Percentiles rank a stretch among this genome's conserved stretches.
Conservation (phyloP, 2,329 filamentous ascomycete genomes). For the Botrytis cinerea region DNA sequence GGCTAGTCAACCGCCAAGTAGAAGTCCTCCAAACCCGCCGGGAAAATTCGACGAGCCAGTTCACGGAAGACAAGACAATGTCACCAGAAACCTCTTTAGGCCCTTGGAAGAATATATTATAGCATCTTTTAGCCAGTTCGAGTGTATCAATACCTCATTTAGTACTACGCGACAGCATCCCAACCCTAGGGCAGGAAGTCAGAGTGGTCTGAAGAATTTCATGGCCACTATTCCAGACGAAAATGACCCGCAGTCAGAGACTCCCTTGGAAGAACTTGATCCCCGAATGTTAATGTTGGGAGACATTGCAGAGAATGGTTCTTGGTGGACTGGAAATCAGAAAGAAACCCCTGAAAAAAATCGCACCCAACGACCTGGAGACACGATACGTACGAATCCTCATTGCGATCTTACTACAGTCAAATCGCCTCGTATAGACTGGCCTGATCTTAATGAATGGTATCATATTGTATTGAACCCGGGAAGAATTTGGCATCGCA, state of each 20-base stretch:
- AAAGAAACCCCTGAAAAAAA: constrained; percentile 43
- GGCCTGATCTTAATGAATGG: constrained; percentile 71
- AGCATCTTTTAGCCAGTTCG: constrained; percentile 65
- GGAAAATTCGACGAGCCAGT: constrained; percentile 15
- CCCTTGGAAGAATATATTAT: constrained; percentile 77
- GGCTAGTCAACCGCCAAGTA: constrained; percentile 10
- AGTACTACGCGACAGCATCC: constrained; percentile 50
- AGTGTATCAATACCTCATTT: constrained; percentile 79
- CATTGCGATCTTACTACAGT: constrained; percentile 50
- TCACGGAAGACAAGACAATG: constrained; percentile 43
- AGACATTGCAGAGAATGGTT: constrained; percentile 77
- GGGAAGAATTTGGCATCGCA: constrained; percentile 65
- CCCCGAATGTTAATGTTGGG: constrained; percentile 73
- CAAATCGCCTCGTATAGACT: constrained; percentile 72
- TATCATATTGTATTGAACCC: constrained; percentile 69
- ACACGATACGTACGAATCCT: constrained; percentile 31
- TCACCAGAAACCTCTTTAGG: constrained; percentile 65
- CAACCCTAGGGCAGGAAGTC: constrained; percentile 38
- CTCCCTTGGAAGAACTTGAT: constrained; percentile 62
- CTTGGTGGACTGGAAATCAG: constrained; percentile 73
- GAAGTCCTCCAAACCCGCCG: constrained; percentile 15
- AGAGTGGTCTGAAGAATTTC: constrained; percentile 30
- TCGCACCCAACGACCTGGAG: constrained; percentile 38
- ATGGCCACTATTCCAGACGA: constrained; percentile 38
- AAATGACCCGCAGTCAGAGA: constrained; percentile 38